These are phyloP conservation scores for Nepenthes gracilis DNA, from an alignment of 148 eudicot species.

Conservation along the genomic window DNA sequence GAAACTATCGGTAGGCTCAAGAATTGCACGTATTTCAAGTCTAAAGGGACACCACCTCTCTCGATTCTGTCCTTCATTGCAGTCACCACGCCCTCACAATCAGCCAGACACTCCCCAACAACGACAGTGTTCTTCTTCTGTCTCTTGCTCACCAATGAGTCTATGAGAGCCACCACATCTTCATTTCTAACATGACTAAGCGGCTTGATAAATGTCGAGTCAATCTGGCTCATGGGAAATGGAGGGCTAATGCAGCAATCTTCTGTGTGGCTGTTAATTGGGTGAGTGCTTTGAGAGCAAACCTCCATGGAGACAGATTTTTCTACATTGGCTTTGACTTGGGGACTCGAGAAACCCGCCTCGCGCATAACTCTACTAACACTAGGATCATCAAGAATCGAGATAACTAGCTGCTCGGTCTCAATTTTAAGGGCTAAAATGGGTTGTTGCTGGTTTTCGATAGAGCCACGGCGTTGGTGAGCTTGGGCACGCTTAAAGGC, in stretches of 20 bases:
- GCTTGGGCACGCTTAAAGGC: constrained; percentile 86
- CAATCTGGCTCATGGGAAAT: constrained; percentile 10
- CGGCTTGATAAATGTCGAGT: constrained; percentile 10
- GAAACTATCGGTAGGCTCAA: constrained; percentile 46
- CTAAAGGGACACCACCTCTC: constrained; percentile 46
- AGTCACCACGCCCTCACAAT: constrained; percentile 45
- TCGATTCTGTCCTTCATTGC: constrained; percentile 46
- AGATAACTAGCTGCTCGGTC: constrained; percentile 60
- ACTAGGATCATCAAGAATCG: constrained; percentile 86
- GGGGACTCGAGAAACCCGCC: constrained; percentile 79
- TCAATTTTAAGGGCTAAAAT: constrained; percentile 63
- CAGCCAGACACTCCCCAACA: constrained; percentile 37
- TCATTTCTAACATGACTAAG: constrained; percentile 14
- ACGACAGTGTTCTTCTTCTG: constrained; percentile 46
- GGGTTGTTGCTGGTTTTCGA: constrained; percentile 76
- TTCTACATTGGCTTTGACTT: constrained; percentile 62
- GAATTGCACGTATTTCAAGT: constrained; percentile 46
- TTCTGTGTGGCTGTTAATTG: constrained; percentile 4
- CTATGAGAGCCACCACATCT: constrained; percentile 36
- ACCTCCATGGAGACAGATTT: constrained; percentile 34
- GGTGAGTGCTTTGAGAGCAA: constrained; percentile 16
- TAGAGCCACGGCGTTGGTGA: constrained; percentile 73
- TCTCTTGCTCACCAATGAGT: constrained; percentile 35
- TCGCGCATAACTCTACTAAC: constrained; percentile 93
- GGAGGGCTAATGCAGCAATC: constrained; percentile 9